Evolutionary conservation across 805 yeast species (phyloP).

Genomic region (Yarrowia sp.): DNA sequence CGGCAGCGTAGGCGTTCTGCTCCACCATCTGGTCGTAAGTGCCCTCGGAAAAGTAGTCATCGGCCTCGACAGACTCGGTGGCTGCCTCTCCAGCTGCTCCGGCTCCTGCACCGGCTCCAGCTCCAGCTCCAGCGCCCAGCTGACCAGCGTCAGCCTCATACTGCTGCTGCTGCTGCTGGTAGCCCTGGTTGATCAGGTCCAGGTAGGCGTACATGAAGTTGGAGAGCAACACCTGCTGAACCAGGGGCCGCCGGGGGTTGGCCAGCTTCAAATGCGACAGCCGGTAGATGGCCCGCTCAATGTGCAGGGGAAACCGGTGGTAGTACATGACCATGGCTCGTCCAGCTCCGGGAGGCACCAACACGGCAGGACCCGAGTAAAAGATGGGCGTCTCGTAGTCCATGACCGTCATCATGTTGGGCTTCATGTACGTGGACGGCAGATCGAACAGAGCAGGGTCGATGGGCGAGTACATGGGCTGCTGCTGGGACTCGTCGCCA

Average conservation of each 20-base stretch:
- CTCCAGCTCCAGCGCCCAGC: not conserved
- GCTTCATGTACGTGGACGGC: conserved; percentile 31
- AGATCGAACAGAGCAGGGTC: conserved; percentile 26
- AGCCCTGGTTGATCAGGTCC: conserved; percentile 87
- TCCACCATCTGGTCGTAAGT: conserved; percentile 35
- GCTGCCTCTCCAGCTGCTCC: not conserved
- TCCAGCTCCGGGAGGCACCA: conserved; percentile 30
- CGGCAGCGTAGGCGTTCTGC: conserved; percentile 35
- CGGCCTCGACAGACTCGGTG: conserved; percentile 12
- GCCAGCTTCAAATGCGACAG: conserved; percentile 92
- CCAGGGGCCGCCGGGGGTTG: conserved; percentile 86
- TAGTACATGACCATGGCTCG: conserved; percentile 50
- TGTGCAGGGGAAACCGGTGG: conserved; percentile 86
- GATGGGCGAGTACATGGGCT: conserved; percentile 37
- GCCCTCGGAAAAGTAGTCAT: conserved; percentile 31
- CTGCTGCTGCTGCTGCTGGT: conserved; percentile 49
- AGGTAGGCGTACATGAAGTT: conserved; percentile 98
- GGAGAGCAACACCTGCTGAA: conserved; percentile 90
- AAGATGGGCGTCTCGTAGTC: conserved; percentile 37
- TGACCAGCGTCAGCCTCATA: conserved; percentile 18
- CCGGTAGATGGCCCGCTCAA: conserved; percentile 93
- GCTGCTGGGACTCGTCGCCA: not conserved
- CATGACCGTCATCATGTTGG: conserved; percentile 39
- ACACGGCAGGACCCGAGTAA: conserved; percentile 36
- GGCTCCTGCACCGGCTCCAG: not conserved